phyloP scores from a whole-genome alignment of 768 basidiomycete species.

The Xanthoconium stramineum region DNA sequence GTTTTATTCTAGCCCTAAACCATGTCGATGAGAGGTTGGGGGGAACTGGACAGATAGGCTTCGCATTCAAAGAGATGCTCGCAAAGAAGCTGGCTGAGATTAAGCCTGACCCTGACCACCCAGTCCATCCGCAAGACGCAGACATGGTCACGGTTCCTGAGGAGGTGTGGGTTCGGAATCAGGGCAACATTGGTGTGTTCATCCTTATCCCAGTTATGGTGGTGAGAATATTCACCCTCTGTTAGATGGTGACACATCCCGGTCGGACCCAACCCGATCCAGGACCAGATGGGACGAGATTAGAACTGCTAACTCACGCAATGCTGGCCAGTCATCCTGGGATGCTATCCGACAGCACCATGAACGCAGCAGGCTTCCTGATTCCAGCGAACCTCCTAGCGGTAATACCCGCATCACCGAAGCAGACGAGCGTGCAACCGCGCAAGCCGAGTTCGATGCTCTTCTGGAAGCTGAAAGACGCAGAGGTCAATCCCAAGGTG shows the following conservation, averaged over 20 bases:
- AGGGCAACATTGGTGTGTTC: constrained; percentile 13
- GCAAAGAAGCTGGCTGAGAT: constrained; percentile 11
- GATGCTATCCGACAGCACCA: constrained; percentile 62
- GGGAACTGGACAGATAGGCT: constrained; percentile 28
- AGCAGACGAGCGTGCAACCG: constrained; percentile 36
- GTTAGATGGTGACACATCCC: constrained; percentile 5
- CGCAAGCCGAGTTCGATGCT: constrained; percentile 58
- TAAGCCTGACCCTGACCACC: constrained; percentile 1
- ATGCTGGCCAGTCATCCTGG: constrained; percentile 55
- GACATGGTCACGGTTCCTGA: constrained; percentile 11
- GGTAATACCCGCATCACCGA: constrained; percentile 9
- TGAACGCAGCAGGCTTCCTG: constrained; percentile 33
- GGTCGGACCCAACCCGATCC: constrained; percentile 8
- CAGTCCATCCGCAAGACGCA: constrained; percentile 1
- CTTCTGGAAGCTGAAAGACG: constrained; percentile 57
- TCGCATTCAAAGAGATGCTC: constrained; percentile 25
- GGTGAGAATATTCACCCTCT: neutral
- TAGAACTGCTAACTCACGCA: constrained; percentile 48
- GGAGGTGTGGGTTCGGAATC: constrained; percentile 15
- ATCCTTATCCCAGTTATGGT: neutral
- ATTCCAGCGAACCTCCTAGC: constrained; percentile 4
- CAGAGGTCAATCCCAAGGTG: constrained; percentile 24
- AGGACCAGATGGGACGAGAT: constrained; percentile 64
- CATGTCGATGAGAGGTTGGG: constrained; percentile 32
- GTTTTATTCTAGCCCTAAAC: constrained; percentile 29